Conservation (phyloP, 148 eudicot species). For the Vaccinium myrtillus region DNA sequence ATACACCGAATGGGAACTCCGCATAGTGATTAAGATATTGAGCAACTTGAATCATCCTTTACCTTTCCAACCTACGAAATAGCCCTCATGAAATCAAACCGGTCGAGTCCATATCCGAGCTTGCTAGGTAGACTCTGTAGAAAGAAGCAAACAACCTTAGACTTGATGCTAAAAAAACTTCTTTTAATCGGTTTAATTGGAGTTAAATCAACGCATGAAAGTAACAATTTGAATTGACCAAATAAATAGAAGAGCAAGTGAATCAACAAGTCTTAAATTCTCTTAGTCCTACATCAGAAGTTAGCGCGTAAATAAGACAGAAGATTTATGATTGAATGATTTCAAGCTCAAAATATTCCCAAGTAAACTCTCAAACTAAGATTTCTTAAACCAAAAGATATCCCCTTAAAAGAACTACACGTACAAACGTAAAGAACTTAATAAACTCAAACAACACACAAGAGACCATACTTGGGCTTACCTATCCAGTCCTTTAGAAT, state of each 20-base stretch:
- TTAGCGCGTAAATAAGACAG: background rate
- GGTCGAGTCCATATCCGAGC: conserved; percentile 26
- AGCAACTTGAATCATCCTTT: conserved; percentile 22
- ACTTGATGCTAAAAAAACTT: background rate
- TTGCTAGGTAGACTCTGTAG: conserved; percentile 28
- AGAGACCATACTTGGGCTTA: background rate
- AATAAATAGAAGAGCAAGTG: background rate
- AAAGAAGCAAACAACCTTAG: conserved; percentile 9
- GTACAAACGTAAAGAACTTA: background rate
- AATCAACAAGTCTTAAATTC: background rate
- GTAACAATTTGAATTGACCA: conserved; percentile 5
- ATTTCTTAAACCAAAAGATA: background rate
- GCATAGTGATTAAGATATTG: conserved; percentile 26
- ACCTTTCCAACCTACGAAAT: conserved; percentile 26
- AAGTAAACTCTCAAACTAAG: background rate
- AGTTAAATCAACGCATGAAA: background rate
- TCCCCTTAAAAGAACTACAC: background rate
- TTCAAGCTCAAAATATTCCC: background rate
- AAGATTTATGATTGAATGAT: background rate
- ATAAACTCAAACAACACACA: conserved; percentile 4
- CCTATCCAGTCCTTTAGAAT: background rate
- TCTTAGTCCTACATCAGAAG: background rate
- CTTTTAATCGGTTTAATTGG: background rate
- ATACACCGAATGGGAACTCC: conserved; percentile 28
- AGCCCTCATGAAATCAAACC: conserved; percentile 26